Base-by-base conservation (phyloP, 352 stramenopile genomes). In the Phytopythium kandeliae region DNA sequence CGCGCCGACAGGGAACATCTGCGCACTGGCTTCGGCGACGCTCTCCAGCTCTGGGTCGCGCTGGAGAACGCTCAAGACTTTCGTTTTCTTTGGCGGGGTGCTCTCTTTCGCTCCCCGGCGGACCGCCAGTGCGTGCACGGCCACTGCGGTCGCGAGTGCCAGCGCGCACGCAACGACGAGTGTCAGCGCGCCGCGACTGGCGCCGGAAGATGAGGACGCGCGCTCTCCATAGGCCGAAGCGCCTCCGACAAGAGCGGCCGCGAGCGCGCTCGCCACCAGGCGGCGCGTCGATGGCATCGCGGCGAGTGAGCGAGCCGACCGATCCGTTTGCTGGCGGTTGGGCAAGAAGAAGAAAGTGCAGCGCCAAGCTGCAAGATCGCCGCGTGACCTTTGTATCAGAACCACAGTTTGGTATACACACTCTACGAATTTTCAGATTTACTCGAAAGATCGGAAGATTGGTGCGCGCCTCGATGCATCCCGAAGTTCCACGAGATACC, bases 61-160 rank as follows among this genome's bases (percentile, higher is more conserved):
- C 55, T 79, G 65, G 16, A 78, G 50, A 9, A 77, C 65, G 7
- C 51, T 73, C 22, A 26, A 17, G 13, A 40, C 30, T 17, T 47
- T 51, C 9, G 21, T 12, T 3, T 30, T 19, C 25, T 42, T 31
- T 41, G 57, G 35, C 17, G 48, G 45, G 3, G 7, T 17, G 22
- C 16, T 4, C 25, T 2, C 25, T 7, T 24, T 30, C 7, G 13
- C 35, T 8, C 22, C 1, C 34, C 31, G 7, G 22, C 35, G 33
- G 11, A 34, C 12, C n/a, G 25, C 22, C 33, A 44, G 19, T 12
- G 62, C 60, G 34, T 66, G 26, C 16, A 56, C 49, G 40, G 49
- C 55, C 9, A 68, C 42, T 0, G 65, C 54, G 42, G 70, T 36
- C 36, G 43, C 49, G 6, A 65, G 47, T 34, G 58, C 37, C 33